A percentile compares a stretch with the other conserved stretches of the same genome.
Evolutionary conservation across 768 basidiomycete species (phyloP).

Genomic region (Psilocybe cubensis): DNA sequence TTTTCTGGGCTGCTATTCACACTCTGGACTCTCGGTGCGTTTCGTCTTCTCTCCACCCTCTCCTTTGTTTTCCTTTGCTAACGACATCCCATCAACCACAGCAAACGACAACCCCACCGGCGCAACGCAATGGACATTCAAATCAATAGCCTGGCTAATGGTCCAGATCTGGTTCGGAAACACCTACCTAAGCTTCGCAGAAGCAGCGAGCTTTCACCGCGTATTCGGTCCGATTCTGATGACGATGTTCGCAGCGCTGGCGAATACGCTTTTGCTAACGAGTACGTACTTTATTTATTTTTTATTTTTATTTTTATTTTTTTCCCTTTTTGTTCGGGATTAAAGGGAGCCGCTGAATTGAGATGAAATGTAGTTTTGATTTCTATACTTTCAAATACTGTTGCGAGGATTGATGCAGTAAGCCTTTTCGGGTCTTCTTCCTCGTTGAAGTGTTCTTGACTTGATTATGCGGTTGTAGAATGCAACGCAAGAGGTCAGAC

Average conservation of each 20-base stretch:
- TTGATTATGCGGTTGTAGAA: no score
- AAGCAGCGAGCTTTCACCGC: conserved; percentile 64
- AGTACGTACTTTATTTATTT: conserved; percentile 49
- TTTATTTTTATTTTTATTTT: not conserved
- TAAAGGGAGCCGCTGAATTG: no score
- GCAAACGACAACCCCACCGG: conserved; percentile 30
- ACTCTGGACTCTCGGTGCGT: conserved; percentile 48
- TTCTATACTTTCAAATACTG: conserved; percentile 90
- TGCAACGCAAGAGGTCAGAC: conserved; percentile 51
- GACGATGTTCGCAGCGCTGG: conserved; percentile 78
- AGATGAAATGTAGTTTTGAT: conserved; percentile 60
- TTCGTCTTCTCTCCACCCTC: not conserved
- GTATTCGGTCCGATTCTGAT: conserved; percentile 80
- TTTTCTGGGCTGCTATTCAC: conserved; percentile 76
- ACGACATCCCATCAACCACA: conserved; percentile 10
- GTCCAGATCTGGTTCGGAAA: conserved; percentile 89
- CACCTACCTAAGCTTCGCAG: conserved; percentile 60
- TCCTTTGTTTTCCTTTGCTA: not conserved
- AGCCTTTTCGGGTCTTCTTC: conserved; percentile 9
- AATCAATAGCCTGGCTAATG: conserved; percentile 80
- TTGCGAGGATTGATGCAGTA: conserved; percentile 76
- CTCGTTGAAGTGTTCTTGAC: not conserved
- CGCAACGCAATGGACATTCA: conserved; percentile 37
- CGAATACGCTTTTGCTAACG: conserved; percentile 79
- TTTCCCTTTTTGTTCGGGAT: no score